phyloP scores from a whole-genome alignment of 2,329 filamentous ascomycete species.

The Zasmidium cellare region DNA sequence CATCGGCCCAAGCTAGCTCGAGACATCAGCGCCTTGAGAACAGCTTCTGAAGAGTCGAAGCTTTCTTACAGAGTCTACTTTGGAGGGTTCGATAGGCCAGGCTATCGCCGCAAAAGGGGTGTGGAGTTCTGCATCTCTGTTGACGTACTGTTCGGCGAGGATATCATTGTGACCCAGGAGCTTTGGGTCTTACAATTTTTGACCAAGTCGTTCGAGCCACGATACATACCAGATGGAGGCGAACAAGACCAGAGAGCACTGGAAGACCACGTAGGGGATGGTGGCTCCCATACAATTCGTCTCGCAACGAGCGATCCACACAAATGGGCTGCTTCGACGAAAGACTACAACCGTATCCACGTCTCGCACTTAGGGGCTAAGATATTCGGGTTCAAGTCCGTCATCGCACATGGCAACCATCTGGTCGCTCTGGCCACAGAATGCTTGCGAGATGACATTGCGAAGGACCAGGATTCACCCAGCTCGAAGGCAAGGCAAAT shows the following conservation, averaged over 20 bases:
- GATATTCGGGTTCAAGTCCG: slow-evolving; percentile 18
- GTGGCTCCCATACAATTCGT: background rate
- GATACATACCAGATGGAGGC: background rate
- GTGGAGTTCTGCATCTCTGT: slow-evolving; percentile 20
- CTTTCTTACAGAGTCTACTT: slow-evolving; percentile 14
- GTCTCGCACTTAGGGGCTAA: slow-evolving; percentile 13
- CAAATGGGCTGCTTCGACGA: slow-evolving; percentile 17
- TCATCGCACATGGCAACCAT: slow-evolving; percentile 24
- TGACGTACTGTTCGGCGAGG: slow-evolving; percentile 1
- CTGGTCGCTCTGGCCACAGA: slow-evolving; percentile 16
- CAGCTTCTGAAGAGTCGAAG: background rate
- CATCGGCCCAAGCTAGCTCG: slow-evolving; percentile 9
- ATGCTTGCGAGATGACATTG: background rate
- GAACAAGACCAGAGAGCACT: background rate
- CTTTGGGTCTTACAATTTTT: slow-evolving; percentile 18
- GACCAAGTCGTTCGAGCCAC: slow-evolving; percentile 4
- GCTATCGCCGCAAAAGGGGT: slow-evolving; percentile 17
- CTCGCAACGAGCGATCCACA: slow-evolving; percentile 9
- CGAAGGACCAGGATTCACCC: background rate
- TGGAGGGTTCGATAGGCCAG: slow-evolving; percentile 10
- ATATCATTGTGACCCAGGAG: slow-evolving; percentile 9
- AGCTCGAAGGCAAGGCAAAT: background rate
- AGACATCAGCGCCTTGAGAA: background rate
- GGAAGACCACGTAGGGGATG: background rate
- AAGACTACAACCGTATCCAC: slow-evolving; percentile 26